Evolutionary conservation across 2,329 filamentous ascomycete genomes (phyloP), one percentile per base, ranked within the genome.

Genomic region (Diplodia mutila): DNA sequence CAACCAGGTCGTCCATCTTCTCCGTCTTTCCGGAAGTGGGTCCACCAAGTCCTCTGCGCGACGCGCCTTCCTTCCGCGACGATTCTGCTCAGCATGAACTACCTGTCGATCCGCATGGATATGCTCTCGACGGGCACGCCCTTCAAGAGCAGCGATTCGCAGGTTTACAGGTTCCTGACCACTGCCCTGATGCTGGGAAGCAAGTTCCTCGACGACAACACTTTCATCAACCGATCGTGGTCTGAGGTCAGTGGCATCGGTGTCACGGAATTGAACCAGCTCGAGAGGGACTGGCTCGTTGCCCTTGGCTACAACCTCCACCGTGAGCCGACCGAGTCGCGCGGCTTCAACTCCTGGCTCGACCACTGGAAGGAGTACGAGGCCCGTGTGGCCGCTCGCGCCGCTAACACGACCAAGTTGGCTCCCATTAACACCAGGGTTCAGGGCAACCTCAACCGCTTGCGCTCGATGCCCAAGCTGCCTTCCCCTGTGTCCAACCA

Each of bases 201-300:
- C 87, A 97, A 97, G 82, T 97, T 97, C 75, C 84, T 97, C 72
- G 94, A 97, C 75, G 94, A 97, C 84, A 97, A 97, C 81, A 97
- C 94, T 6, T 97, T 97, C 81, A 94, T 97, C 85, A 97, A 97
- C 82, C 91, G 92, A 66, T 97, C 94, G 1, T 97, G 94, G 94
- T 92, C 94, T 5, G 94, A 97, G 76, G 94, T 97, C 64, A 97
- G 93, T 80, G 92, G 92, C 69, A 97, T 97, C 72, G 85, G 90
- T 37, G 93, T 97, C 23, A 81, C 86, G 2, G 93, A 97, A 75
- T 85, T 97, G 72, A 97, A 97, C 81, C 84, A 86, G 69, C 86
- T 97, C 78, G 94, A 97, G 83, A 88, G 90, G 74, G 91, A 96
- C 73, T 97, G 94, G 94, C 85, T 97, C 49, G 85, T 88, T 66